Evolutionary conservation across 2,329 filamentous ascomycete species (phyloP).

Genomic region (Colletotrichum zoysiae): DNA sequence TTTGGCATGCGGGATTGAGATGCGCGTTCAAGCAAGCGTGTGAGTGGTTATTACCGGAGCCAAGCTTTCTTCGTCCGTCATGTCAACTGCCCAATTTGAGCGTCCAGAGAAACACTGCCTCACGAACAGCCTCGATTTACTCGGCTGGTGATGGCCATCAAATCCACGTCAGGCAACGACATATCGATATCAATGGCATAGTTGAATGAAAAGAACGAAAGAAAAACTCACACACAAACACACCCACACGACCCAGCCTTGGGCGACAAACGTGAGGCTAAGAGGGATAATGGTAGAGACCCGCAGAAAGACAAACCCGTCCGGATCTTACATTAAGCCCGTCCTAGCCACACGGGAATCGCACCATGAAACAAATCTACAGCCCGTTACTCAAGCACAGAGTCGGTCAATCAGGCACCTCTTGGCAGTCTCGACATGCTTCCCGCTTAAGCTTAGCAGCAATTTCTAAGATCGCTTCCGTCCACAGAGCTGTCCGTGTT

Average conservation of each 20-base stretch:
- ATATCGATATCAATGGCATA: slow-evolving; percentile 32
- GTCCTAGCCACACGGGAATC: slow-evolving; percentile 31
- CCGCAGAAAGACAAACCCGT: slow-evolving; percentile 27
- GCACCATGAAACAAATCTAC: slow-evolving; percentile 37
- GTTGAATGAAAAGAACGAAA: not conserved
- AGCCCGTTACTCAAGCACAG: slow-evolving; percentile 15
- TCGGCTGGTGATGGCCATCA: not conserved
- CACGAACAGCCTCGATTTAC: not conserved
- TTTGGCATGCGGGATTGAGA: slow-evolving; percentile 41
- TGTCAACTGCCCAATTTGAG: slow-evolving; percentile 21
- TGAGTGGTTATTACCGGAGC: slow-evolving; percentile 23
- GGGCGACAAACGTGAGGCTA: slow-evolving; percentile 10
- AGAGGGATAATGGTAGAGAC: slow-evolving; percentile 8
- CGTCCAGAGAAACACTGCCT: slow-evolving; percentile 14
- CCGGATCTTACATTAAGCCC: slow-evolving; percentile 22
- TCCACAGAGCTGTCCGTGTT: slow-evolving; percentile 38
- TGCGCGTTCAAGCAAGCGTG: slow-evolving; percentile 35
- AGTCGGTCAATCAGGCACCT: slow-evolving; percentile 14
- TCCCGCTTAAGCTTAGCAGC: slow-evolving; percentile 22
- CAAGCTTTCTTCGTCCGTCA: slow-evolving; percentile 37
- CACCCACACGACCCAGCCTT: not conserved
- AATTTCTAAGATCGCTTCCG: slow-evolving; percentile 24
- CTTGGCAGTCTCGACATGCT: slow-evolving; percentile 21
- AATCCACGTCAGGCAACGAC: not conserved
- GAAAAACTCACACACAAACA: slow-evolving; percentile 23